A percentile compares a stretch with the other conserved stretches of the same genome.
Conservation (phyloP, 1,284 basidiomycete species). For the Spongiforma sp. region DNA sequence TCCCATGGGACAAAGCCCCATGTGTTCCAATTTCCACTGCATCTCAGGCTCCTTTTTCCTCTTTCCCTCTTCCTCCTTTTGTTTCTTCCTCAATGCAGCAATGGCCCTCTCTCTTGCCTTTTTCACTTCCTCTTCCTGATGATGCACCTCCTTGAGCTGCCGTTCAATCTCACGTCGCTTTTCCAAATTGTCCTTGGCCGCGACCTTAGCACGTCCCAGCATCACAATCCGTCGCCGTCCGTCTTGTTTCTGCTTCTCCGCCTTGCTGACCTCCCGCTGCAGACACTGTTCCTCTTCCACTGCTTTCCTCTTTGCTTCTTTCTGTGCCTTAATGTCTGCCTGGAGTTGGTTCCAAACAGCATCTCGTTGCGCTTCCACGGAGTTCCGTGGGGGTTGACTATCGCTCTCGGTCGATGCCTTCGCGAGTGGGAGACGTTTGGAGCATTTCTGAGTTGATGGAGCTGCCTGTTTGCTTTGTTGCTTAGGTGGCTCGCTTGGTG, state of each 20-base stretch:
- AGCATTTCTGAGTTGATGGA: background rate
- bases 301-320: slow-evolving; percentile 25
- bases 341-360: slow-evolving; percentile 53
- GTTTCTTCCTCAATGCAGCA: slow-evolving; percentile 42
- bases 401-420: background rate
- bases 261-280: slow-evolving; percentile 13
- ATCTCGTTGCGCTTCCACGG: slow-evolving; percentile 40
- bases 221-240: slow-evolving; percentile 3
- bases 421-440: slow-evolving; percentile 8
- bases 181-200: slow-evolving; percentile 22
- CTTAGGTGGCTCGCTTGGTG: slow-evolving; percentile 4
- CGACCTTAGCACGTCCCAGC: slow-evolving; percentile 22
- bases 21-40: slow-evolving; percentile 49
- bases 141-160: slow-evolving; percentile 26
- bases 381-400: slow-evolving; percentile 1
- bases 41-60: slow-evolving; percentile 41
- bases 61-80: slow-evolving; percentile 43
- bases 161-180: slow-evolving; percentile 24
- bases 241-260: slow-evolving; percentile 17
- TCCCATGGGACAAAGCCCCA: slow-evolving; percentile 60
- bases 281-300: slow-evolving; percentile 37
- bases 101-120: slow-evolving; percentile 38
- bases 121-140: slow-evolving; percentile 32
- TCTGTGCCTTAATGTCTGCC: slow-evolving; percentile 40
- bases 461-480: background rate